These are phyloP conservation scores for Exophiala calicioides DNA, from an alignment of 2,329 filamentous ascomycete genomes.

Conservation along the genomic window DNA sequence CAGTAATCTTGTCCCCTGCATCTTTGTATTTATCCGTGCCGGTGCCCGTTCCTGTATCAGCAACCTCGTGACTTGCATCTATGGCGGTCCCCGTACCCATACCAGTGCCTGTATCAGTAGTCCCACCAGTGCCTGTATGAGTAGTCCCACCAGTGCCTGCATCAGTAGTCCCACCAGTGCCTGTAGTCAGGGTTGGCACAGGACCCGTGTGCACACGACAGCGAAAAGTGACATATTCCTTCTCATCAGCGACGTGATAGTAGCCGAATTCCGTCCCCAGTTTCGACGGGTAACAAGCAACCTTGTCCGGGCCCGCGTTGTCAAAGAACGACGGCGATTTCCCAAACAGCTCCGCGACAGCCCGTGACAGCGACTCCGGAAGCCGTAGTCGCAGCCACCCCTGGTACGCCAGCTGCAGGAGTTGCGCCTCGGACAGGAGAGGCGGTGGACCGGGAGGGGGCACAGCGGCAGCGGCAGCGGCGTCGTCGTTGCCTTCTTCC, in stretches of 20 bases:
- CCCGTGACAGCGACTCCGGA: conserved; percentile 6
- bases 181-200: too few species aligned
- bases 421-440: conserved; percentile 19
- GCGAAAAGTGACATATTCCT: conserved; percentile 35
- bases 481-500: neutral
- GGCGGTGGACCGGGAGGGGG: conserved; percentile 27
- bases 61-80: too few species aligned
- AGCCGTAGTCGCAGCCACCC: conserved; percentile 23
- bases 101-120: too few species aligned
- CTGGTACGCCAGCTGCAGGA: conserved; percentile 21
- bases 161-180: too few species aligned
- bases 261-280: conserved; percentile 34
- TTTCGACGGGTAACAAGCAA: conserved; percentile 28
- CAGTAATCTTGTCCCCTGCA: too few species aligned
- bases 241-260: conserved; percentile 31
- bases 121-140: too few species aligned
- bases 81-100: too few species aligned
- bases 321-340: conserved; percentile 19
- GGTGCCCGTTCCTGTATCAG: too few species aligned
- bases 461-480: neutral
- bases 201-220: conserved; percentile 15
- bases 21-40: too few species aligned
- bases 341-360: conserved; percentile 9
- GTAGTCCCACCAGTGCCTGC: too few species aligned
- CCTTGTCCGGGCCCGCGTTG: conserved; percentile 8